phyloP scores from a whole-genome alignment of 129 eudicot genomes.

The Sambucus nigra region DNA sequence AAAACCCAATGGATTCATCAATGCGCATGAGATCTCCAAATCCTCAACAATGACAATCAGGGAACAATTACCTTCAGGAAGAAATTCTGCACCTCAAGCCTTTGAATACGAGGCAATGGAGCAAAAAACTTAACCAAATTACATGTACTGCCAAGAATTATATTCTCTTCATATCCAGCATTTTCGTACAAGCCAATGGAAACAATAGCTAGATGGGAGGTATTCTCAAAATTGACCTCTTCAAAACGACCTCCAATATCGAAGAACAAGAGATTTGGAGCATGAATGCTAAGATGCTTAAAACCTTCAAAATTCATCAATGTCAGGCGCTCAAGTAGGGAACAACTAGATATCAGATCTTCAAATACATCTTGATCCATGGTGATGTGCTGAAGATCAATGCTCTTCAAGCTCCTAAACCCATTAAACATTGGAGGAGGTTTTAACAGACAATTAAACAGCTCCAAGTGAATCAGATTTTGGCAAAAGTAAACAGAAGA shows the following conservation, averaged over 20 bases:
- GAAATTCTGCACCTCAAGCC: constrained; percentile 80
- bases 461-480: constrained; percentile 60
- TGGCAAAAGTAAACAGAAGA: constrained; percentile 61
- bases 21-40: neutral
- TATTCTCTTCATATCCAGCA: constrained; percentile 33
- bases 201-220: constrained; percentile 57
- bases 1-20: neutral
- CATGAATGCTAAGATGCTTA: constrained; percentile 48
- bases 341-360: constrained; percentile 53
- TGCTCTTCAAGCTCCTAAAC: constrained; percentile 67
- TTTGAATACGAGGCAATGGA: constrained; percentile 65
- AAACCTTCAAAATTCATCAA: constrained; percentile 91
- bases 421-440: constrained; percentile 60
- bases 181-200: constrained; percentile 69
- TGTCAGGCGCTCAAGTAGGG: constrained; percentile 68
- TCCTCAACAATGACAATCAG: neutral
- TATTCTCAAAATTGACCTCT: constrained; percentile 50
- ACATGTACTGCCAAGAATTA: constrained; percentile 42
- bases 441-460: constrained; percentile 68
- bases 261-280: constrained; percentile 90
- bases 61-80: constrained; percentile 58
- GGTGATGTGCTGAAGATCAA: constrained; percentile 80
- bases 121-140: constrained; percentile 75
- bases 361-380: constrained; percentile 82
- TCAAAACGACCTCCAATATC: constrained; percentile 84